Evolutionary conservation across 2,329 filamentous ascomycete species (phyloP), one percentile per base, ranked within the genome.

Genomic region (Penicillium sp.): DNA sequence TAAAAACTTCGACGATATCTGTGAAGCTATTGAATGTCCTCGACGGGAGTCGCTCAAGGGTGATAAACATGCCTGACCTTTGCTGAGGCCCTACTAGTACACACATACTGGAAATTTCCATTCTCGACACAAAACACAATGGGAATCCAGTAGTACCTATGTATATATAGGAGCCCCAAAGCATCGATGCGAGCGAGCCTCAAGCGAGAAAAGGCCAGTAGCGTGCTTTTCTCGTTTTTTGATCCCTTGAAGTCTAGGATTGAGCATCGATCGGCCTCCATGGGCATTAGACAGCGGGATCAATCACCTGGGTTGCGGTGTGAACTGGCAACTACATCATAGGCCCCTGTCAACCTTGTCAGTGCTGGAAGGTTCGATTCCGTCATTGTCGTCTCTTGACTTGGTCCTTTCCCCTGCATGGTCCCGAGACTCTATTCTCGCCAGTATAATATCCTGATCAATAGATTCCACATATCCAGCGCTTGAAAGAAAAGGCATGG

Each of bases 281-380:
- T 3, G 15, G 25, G 14, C 28, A 17, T 14, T 28, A 25, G 25
- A 42, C 38, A 52, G 6, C 5, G 11, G 10, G 41, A 22, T 55
- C 39, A 28, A 38, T 20, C 3, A n/a, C 28, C 38, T 45, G 34
- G 15, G 20, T 35, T 4, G 38, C 17, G 17, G 25, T 14, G 31
- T 17, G n/a, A 8, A 34, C 12, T 57, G 31, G 39, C 20, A 49
- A 59, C 58, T 60, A 64, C 63, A 61, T 63, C 63, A 65, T 58
- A 42, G 25, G 41, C 22, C 12, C 20, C 31, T 55, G 48, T 60
- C 22, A 59, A 54, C 31, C 22, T 41, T 52, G 35, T 37, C 15
- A 43, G 37, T 60, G 56, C 63, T 65, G 57, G 63, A 65, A 63
- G 61, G 55, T 65, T 65, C 63, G 55, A 65, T 65, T 65, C 58